Percentiles rank a stretch among this genome's conserved stretches.
These are phyloP conservation scores for Umbelopsis sp. DNA, from an alignment of 192 early-diverging fungal species.

Conservation along the genomic window DNA sequence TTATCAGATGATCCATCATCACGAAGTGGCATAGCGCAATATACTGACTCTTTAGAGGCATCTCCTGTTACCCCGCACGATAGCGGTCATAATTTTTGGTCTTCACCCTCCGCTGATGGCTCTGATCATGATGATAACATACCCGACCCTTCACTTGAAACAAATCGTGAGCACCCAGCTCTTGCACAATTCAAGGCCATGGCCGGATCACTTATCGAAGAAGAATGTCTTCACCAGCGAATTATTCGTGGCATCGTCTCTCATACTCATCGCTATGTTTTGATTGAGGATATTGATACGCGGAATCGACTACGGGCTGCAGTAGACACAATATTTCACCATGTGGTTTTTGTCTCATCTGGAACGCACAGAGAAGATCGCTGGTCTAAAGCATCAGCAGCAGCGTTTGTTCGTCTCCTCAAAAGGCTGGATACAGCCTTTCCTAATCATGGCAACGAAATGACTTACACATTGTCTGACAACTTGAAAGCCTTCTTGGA, in stretches of 20 bases:
- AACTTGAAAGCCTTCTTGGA: slow-evolving; percentile 42
- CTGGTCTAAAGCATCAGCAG: slow-evolving; percentile 25
- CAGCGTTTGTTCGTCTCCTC: slow-evolving; percentile 32
- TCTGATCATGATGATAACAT: not conserved
- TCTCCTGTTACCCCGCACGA: slow-evolving; percentile 12
- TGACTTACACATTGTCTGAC: slow-evolving; percentile 40
- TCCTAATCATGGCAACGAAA: slow-evolving; percentile 38
- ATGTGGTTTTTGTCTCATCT: slow-evolving; percentile 38
- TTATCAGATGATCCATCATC: not conserved
- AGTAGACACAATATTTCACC: slow-evolving; percentile 41
- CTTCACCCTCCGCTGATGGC: slow-evolving; percentile 10
- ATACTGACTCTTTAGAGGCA: slow-evolving; percentile 8
- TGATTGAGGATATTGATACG: slow-evolving; percentile 42
- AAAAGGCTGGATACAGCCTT: slow-evolving; percentile 35
- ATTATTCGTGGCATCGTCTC: slow-evolving; percentile 39
- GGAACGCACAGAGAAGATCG: slow-evolving; percentile 18
- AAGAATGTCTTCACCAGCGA: slow-evolving; percentile 30
- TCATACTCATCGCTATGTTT: slow-evolving; percentile 39
- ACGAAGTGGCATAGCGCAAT: not conserved
- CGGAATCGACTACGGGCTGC: slow-evolving; percentile 36
- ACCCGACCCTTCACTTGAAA: not conserved
- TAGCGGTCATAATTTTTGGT: slow-evolving; percentile 16
- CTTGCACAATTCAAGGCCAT: slow-evolving; percentile 10
- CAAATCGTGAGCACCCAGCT: not conserved
- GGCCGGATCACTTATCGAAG: slow-evolving; percentile 10